Evolutionary conservation across 805 yeast species (phyloP), one percentile per base, ranked within the genome.

Genomic region (Sugiyamaella floridensis): DNA sequence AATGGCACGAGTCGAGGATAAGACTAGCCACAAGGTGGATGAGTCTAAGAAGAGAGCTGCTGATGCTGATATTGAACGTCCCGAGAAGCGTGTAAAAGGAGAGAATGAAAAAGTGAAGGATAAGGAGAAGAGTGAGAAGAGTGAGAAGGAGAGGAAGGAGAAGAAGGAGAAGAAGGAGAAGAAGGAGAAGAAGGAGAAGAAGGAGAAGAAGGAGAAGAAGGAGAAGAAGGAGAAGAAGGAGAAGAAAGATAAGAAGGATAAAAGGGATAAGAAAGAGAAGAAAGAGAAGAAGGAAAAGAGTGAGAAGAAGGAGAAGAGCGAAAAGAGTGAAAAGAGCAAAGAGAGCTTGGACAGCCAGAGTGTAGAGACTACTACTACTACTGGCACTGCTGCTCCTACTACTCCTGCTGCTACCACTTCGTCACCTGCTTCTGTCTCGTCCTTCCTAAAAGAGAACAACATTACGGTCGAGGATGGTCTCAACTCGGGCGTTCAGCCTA

Each of bases 391-490:
- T 22, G 6, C 26, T 18, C 11, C n/a, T n/a, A n/a, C 10, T 42
- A 16, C 32, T 18, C 32, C 43, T 9, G 14, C 57, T 37, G 48
- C 40, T 16, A 11, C 52, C 8, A 20, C 43, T 32, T 43, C 47
- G 20, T 45, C 51, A 7, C 29, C 58, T 29, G 52, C 54, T 40
- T 72, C 84, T 6, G 71, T 86, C 52, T 83, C 80, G 47, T 69
- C 72, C 7, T 93, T 86, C 65, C 74, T 83, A 58, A 67, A 74
- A 50, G 81, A 77, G 26, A 87, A 90, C 67, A 92, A 86, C 59
- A 90, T 89, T 48, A 76, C 85, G 14, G 78, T 90, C 48, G 95
- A 87, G 58, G 95, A 87, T 64, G 82, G 86, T 32, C 66, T 73
- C 40, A 56, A 63, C 8, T 61, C 71, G n/a, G 67, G 74, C 16